phyloP scores from a whole-genome alignment of 495 filamentous ascomycete species.

The Penicillium nucicola region DNA sequence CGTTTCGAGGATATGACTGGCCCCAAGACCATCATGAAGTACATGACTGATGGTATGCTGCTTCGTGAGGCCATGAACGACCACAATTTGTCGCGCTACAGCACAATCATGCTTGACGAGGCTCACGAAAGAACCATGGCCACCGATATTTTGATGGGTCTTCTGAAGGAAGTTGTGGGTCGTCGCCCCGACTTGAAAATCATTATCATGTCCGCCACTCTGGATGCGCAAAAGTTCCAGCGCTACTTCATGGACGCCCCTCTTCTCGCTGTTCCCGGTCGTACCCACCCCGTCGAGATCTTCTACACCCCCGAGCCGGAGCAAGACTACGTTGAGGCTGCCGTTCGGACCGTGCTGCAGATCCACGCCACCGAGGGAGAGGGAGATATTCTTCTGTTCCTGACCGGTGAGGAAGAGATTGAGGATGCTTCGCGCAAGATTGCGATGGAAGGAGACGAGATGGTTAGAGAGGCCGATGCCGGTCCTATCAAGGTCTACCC shows the following conservation, averaged over 20 bases:
- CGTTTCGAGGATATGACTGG: conserved; percentile 97
- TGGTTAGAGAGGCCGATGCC: conserved; percentile 82
- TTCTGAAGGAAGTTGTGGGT: conserved; percentile 79
- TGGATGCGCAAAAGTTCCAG: conserved; percentile 98
- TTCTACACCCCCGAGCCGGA: conserved; percentile 98
- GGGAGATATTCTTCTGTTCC: conserved; percentile 92
- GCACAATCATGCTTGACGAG: conserved; percentile 97
- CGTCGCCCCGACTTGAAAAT: conserved; percentile 87
- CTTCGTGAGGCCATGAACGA: conserved; percentile 98
- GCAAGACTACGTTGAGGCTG: conserved; percentile 93
- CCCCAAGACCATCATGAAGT: conserved; percentile 90
- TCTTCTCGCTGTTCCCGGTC: conserved; percentile 87
- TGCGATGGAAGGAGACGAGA: conserved; percentile 82
- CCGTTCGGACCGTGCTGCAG: conserved; percentile 89
- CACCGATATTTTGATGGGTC: conserved; percentile 93
- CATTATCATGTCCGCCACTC: conserved; percentile 96
- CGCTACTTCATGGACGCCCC: conserved; percentile 96
- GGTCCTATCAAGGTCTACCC: conserved; percentile 89
- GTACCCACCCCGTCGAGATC: conserved; percentile 95
- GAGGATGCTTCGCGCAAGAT: conserved; percentile 95
- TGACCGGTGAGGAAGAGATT: conserved; percentile 99
- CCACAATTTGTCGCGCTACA: conserved; percentile 83
- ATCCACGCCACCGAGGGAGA: conserved; percentile 92
- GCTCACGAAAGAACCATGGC: conserved; percentile 95
- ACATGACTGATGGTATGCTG: conserved; percentile 99